Conservation (phyloP, 2,329 filamentous ascomycete species). For the Pseudofabraea citricarpa region DNA sequence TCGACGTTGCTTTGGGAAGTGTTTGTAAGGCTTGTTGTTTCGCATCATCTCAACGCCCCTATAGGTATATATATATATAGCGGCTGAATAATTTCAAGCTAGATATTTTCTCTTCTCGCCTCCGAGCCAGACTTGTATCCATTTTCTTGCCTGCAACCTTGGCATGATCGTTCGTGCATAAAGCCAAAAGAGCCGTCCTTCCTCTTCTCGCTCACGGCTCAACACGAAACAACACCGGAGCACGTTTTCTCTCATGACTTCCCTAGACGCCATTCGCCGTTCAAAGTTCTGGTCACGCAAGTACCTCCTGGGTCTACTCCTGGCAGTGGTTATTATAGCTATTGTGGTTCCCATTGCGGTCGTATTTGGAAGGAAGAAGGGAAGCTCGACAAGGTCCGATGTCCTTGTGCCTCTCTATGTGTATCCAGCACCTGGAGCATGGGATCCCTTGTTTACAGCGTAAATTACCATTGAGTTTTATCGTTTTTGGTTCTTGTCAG, state of each 20-base stretch:
- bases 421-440: conserved; percentile 40
- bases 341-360: conserved; percentile 25
- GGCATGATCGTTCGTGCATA: not conserved
- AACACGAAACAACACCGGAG: not conserved
- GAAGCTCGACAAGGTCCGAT: conserved; percentile 31
- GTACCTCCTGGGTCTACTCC: conserved; percentile 7
- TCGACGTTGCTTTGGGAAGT: too few relatives aligned
- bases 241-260: not conserved
- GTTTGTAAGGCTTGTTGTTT: too few relatives aligned
- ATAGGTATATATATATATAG: too few relatives aligned
- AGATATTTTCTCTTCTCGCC: too few relatives aligned
- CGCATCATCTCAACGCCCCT: too few relatives aligned
- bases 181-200: not conserved
- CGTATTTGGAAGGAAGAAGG: conserved; percentile 29
- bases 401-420: conserved; percentile 44
- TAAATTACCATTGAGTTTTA: conserved; percentile 21
- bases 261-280: not conserved
- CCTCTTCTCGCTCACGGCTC: not conserved
- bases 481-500: not conserved
- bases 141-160: too few relatives aligned
- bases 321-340: conserved; percentile 5
- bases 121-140: too few relatives aligned
- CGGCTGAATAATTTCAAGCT: too few relatives aligned
- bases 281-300: not conserved
- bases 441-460: conserved; percentile 39